Percentiles rank a stretch among this genome's conserved stretches.
These are phyloP conservation scores for Miscanthus lutarioriparius DNA, from an alignment of 176 grass and related monocot species.

Conservation along the genomic window DNA sequence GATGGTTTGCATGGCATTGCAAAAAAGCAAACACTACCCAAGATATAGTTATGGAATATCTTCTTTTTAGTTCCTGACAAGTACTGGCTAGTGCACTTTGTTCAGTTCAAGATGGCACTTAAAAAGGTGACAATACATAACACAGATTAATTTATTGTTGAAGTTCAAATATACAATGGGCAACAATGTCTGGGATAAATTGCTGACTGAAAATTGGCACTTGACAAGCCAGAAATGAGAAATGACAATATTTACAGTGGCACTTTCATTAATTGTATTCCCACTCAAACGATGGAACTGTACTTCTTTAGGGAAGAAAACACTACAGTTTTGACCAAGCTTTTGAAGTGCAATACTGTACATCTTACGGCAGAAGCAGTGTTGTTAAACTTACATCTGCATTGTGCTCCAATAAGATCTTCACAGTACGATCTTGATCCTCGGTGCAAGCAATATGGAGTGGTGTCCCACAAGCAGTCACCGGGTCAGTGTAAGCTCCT, in stretches of 20 bases:
- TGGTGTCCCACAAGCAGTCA: constrained; percentile 36
- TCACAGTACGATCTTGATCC: constrained; percentile 16
- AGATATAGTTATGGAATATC: neutral
- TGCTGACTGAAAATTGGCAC: neutral
- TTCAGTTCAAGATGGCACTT: neutral
- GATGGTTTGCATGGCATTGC: neutral
- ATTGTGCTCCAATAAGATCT: constrained; percentile 38
- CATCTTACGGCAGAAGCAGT: neutral
- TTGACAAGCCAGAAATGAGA: neutral
- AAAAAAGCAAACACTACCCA: neutral
- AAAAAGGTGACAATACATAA: too few species aligned
- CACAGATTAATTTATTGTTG: too few species aligned
- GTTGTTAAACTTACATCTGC: constrained; percentile 33
- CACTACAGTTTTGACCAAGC: neutral
- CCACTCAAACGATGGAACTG: neutral
- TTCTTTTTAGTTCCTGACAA: too few species aligned
- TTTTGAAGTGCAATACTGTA: neutral
- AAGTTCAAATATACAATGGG: neutral
- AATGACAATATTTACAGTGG: neutral
- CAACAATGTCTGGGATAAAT: too few species aligned
- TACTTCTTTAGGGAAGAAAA: neutral
- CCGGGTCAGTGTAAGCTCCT: constrained; percentile 30
- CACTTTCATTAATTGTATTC: neutral
- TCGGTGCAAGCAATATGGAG: constrained; percentile 35
- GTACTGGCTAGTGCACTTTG: neutral